Percentiles rank a stretch among this genome's conserved stretches.
These are phyloP conservation scores for Teunomyces atbi DNA, from an alignment of 805 yeast species.

Conservation along the genomic window DNA sequence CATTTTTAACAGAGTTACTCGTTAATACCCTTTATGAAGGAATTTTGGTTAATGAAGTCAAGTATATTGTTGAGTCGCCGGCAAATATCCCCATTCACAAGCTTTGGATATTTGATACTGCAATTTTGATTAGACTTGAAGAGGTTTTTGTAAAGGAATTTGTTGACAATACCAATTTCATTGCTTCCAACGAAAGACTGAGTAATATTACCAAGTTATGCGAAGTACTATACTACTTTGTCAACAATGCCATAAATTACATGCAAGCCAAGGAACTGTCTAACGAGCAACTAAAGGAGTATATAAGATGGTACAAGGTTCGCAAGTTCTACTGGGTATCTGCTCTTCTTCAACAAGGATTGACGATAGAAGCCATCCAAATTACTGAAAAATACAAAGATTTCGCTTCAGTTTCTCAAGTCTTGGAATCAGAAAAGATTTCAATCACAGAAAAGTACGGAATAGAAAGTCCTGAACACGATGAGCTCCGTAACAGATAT, in stretches of 20 bases:
- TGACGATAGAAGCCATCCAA: conserved; percentile 52
- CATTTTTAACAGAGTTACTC: conserved; percentile 20
- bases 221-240: conserved; percentile 34
- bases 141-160: conserved; percentile 32
- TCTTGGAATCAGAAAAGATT: conserved; percentile 34
- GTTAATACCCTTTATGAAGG: conserved; percentile 30
- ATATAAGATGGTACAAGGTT: conserved; percentile 31
- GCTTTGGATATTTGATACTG: conserved; percentile 51
- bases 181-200: conserved; percentile 14
- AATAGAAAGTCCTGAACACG: conserved; percentile 13
- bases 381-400: conserved; percentile 69
- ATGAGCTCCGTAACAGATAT: conserved; percentile 28
- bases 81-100: conserved; percentile 23
- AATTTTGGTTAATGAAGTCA: conserved; percentile 38
- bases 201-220: conserved; percentile 23
- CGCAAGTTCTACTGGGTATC: conserved; percentile 55
- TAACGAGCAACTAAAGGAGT: conserved; percentile 26
- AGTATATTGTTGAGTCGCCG: conserved; percentile 27
- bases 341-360: conserved; percentile 49
- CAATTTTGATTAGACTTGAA: conserved; percentile 39
- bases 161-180: conserved; percentile 9
- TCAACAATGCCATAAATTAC: conserved; percentile 32
- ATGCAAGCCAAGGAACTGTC: conserved; percentile 25
- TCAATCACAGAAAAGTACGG: conserved; percentile 18
- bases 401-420: conserved; percentile 58